Evolutionary conservation across 306 rosid genomes (phyloP), one percentile per base, ranked within the genome.

Genomic region (Rubus idaeus): DNA sequence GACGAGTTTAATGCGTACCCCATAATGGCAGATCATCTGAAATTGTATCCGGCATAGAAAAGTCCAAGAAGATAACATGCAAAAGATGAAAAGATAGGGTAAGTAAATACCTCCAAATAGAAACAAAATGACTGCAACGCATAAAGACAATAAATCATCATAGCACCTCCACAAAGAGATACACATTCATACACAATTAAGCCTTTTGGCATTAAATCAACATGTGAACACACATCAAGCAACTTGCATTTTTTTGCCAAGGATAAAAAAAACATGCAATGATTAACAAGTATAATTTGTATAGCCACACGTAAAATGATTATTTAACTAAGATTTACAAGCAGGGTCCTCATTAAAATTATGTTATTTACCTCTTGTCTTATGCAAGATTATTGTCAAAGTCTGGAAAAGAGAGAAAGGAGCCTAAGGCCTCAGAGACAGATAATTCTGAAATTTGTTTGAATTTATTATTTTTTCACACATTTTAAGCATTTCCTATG

Each of bases 21-120:
- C 98, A 92, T 75, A 96, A 82, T 74, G 99, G 99, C 70, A 96
- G 93, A 80, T 96, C 99, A 84, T 96, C 99, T 96, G 98, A 75
- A 83, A 79, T 78, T 77, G 84, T 52, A 80, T 76, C 78, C 79
- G 61, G 81, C 88, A 71, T 77, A 72, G 84, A 72, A 5, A 82
- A 57, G 56, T 83, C 82, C 91, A 87, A 65, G 64, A 63, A 50
- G 80, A 84, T 66, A 74, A 37, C 79, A 82, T 81, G 72, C 35
- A 73, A 45, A 68, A 84, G 57, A 75, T 45, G 62, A 71, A 81
- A 82, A 73, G 53, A 14, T 51, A 74, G 51, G 71, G 67, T 88
- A 75, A 92, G 92, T 82, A 58, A 80, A 74, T 74, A 26, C 63
- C 40, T 18, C 49, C 64, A 14, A 2, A 67, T 9, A 35, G 17